Evolutionary conservation across 257 asterid species (phyloP).

Genomic region (Fraxinus excelsior): DNA sequence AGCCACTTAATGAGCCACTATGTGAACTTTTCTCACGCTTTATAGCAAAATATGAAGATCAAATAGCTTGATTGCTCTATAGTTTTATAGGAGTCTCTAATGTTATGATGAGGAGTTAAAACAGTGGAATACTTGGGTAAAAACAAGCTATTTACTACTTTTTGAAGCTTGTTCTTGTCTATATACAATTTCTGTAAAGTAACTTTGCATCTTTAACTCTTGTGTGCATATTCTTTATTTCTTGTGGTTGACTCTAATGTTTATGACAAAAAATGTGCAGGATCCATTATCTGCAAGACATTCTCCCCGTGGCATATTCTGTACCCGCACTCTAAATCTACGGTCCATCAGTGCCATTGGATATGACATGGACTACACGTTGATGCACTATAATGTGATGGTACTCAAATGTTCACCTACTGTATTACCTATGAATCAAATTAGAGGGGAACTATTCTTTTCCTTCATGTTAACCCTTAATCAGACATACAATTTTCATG

Average conservation of each 20-base stretch:
- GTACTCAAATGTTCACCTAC: conserved; percentile 35
- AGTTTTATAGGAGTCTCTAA: neutral
- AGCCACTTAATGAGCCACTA: neutral
- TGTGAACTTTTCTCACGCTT: neutral
- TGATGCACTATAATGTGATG: conserved; percentile 78
- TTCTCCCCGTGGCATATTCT: conserved; percentile 79
- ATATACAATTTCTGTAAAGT: neutral
- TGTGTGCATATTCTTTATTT: neutral
- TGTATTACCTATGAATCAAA: neutral
- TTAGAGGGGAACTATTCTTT: neutral
- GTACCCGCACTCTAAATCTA: conserved; percentile 75
- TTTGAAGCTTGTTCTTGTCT: neutral
- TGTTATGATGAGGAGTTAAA: neutral
- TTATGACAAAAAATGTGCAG: conserved; percentile 38
- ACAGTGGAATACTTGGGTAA: neutral
- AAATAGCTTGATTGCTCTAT: neutral
- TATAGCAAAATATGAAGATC: neutral
- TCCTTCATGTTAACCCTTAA: neutral
- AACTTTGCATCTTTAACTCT: neutral
- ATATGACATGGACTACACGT: conserved; percentile 89
- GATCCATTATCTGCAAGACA: conserved; percentile 64
- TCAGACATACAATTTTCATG: neutral
- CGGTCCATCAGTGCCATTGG: conserved; percentile 83
- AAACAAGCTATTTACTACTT: neutral
- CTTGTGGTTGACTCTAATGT: conserved; percentile 20